Percentiles rank a stretch among this genome's conserved stretches.
Evolutionary conservation across 2,329 filamentous ascomycete genomes (phyloP).

Genomic region (Talaromyces pinophilus): DNA sequence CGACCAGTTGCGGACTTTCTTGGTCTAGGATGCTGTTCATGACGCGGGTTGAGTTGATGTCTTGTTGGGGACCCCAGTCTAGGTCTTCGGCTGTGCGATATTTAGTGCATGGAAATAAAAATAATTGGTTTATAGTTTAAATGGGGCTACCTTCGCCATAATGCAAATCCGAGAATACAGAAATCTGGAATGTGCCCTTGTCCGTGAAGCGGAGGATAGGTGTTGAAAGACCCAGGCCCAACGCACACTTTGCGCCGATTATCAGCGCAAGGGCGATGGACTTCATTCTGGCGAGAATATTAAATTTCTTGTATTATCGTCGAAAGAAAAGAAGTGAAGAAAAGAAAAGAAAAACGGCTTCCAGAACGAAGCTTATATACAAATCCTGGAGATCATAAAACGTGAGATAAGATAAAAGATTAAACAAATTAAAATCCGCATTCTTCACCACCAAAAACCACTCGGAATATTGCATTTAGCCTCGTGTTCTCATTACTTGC

Average conservation of each 20-base stretch:
- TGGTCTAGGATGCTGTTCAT: conserved; percentile 16
- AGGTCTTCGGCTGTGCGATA: conserved; percentile 18
- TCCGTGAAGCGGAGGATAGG: conserved; percentile 28
- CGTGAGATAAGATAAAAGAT: background rate
- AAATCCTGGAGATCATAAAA: too few relatives aligned
- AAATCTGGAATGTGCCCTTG: conserved; percentile 48
- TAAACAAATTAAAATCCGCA: background rate
- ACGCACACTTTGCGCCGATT: background rate
- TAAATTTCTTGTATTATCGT: background rate
- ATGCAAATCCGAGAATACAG: conserved; percentile 70
- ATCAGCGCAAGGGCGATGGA: background rate
- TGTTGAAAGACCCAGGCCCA: background rate
- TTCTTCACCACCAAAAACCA: conserved; percentile 7
- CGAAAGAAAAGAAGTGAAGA: background rate
- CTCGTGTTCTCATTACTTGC: background rate
- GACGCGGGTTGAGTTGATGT: conserved; percentile 22
- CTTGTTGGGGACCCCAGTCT: conserved; percentile 21
- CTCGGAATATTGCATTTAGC: background rate
- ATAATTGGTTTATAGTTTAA: background rate
- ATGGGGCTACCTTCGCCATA: conserved; percentile 62
- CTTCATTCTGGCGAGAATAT: background rate
- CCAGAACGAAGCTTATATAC: background rate
- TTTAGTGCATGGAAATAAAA: background rate
- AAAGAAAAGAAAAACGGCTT: background rate
- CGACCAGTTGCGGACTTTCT: conserved; percentile 55